Evolutionary conservation across 805 yeast species (phyloP), one percentile per base, ranked within the genome.

Genomic region (Saturnispora gosingensis): DNA sequence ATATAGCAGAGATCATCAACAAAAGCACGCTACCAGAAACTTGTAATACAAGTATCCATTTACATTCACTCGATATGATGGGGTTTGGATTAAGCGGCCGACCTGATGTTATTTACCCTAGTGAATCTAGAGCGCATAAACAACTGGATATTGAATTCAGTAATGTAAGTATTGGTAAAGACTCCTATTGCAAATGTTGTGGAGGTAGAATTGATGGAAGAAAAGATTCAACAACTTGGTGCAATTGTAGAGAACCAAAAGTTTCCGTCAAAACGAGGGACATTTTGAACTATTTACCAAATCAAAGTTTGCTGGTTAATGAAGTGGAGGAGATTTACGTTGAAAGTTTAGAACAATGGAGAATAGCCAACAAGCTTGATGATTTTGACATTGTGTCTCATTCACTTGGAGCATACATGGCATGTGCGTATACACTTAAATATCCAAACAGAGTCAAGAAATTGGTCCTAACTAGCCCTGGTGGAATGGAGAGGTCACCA

Each of bases 351-450:
- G 91, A 86, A 48, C 62, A 66, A 6, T 86, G 95, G 93, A 69
- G 93, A 58, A 53, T 51, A 7, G 66, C 59, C 8, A 68, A 75
- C 20, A 71, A 72, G 0, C 63, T 86, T 10, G 74, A 71, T 1
- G 73, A 77, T 54, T 74, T 87, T 39, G 83, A 78, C 59, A 61
- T 87, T 13, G 67, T 86, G 20, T 91, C 88, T 0, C 95, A 87
- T 64, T 85, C 95, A 0, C 80, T 79, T 56, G 95, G 95, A 32
- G 93, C 88, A 0, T 82, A 84, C 58, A 69, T 88, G 68, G 77
- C 87, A 0, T 77, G 78, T 46, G 76, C 82, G 6, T 86, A 83
- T 62, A 73, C 85, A 2, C 61, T 80, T 43, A 77, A 71, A 54
- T 74, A 82, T 58, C 88, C 89, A 0, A 62, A 75, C 0, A 62